phyloP scores from a whole-genome alignment of 164 flowering plant genomes.

The Piper betle region DNA sequence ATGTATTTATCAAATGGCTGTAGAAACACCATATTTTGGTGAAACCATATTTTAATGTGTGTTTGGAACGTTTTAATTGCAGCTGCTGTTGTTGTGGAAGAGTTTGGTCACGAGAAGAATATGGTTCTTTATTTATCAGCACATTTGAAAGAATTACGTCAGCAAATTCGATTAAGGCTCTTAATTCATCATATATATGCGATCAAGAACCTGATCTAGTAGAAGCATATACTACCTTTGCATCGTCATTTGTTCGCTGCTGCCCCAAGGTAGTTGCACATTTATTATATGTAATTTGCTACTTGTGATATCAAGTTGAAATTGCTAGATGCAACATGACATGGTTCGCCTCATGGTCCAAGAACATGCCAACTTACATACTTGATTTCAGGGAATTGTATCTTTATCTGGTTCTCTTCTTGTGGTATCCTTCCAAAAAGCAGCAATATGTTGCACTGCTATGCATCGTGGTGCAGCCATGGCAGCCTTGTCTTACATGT shows the following conservation, averaged over 20 bases:
- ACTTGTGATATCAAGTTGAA: not conserved
- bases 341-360: not conserved
- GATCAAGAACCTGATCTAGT: conserved; percentile 98
- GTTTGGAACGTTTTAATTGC: conserved; percentile 6
- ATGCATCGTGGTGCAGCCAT: conserved; percentile 99
- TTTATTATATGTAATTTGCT: too few species aligned
- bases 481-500: conserved; percentile 91
- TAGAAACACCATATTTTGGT: too few species aligned
- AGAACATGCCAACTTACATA: not conserved
- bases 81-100: conserved; percentile 82
- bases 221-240: conserved; percentile 78
- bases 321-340: not conserved
- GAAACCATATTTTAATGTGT: too few species aligned
- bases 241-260: conserved; percentile 59
- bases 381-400: conserved; percentile 50
- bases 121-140: conserved; percentile 58
- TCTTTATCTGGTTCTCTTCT: conserved; percentile 68
- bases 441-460: conserved; percentile 93
- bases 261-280: conserved; percentile 45
- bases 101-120: conserved; percentile 85
- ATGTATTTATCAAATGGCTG: too few species aligned
- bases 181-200: conserved; percentile 90
- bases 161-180: conserved; percentile 68
- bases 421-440: conserved; percentile 85
- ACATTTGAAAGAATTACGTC: conserved; percentile 73